A percentile compares a stretch with the other conserved stretches of the same genome.
These are phyloP conservation scores for Boletus subparvulus DNA, from an alignment of 768 basidiomycete genomes.

Conservation along the genomic window DNA sequence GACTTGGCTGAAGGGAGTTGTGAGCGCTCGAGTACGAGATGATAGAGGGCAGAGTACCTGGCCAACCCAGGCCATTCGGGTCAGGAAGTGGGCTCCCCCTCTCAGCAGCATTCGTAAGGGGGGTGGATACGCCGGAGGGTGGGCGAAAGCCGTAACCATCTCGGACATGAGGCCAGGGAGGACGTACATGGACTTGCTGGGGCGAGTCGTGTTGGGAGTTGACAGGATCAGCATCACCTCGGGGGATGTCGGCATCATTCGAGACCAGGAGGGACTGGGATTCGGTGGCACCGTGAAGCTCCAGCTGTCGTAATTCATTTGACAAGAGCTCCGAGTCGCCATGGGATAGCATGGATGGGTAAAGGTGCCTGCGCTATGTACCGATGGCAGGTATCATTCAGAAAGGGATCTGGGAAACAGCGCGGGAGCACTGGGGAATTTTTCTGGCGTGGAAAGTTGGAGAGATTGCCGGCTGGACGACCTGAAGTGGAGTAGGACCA, in stretches of 20 bases:
- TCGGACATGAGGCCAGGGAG: conserved; percentile 40
- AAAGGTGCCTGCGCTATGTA: too few species aligned
- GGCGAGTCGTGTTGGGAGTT: conserved; percentile 11
- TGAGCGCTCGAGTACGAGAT: conserved; percentile 12
- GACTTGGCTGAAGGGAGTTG: conserved; percentile 67
- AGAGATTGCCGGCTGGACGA: neutral
- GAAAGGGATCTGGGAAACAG: neutral
- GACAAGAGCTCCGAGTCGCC: conserved; percentile 38
- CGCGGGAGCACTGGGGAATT: too few species aligned
- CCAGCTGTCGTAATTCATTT: conserved; percentile 47
- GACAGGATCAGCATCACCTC: neutral
- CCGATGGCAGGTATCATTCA: neutral
- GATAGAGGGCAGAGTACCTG: conserved; percentile 49
- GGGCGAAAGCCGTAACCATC: conserved; percentile 85
- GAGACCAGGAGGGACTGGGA: neutral
- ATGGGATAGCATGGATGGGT: conserved; percentile 27
- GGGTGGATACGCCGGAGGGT: conserved; percentile 66
- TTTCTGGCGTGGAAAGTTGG: neutral
- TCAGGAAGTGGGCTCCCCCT: conserved; percentile 40
- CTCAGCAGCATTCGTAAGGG: conserved; percentile 37
- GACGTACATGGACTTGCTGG: conserved; percentile 17
- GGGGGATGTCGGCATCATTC: conserved; percentile 11
- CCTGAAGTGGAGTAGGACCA: conserved; percentile 18
- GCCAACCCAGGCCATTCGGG: conserved; percentile 88
- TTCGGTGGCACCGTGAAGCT: conserved; percentile 27